Evolutionary conservation across 768 basidiomycete species (phyloP), one percentile per base, ranked within the genome.

Genomic region (Mrakia gelida): DNA sequence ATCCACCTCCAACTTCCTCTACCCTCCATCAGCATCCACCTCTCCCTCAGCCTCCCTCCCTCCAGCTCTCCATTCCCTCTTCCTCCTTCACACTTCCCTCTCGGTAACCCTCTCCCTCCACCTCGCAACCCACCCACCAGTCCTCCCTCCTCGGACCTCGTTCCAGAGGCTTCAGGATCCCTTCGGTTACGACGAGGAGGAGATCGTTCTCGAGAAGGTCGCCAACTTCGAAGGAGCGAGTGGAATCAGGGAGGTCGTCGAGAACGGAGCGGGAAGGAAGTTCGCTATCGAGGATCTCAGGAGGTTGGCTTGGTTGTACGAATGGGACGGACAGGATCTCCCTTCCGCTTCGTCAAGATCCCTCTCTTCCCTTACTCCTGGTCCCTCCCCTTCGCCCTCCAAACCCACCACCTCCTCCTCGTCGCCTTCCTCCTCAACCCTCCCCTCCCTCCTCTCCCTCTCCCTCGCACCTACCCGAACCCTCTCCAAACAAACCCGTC

Each of bases 391-490:
- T 15, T 52, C 63, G 1, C 63, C 67, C 32, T n/a, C 18, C 26
- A 68, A 5, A 28, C 28, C 38, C 38, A 38, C 3, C 38, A 38
- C 38, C 38, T 45, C 21, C 34, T 34, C 52, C n/a, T n/a, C 72
- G n/a, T 30, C 59, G 5, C 6, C 11, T 1, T 18, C 71, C 23
- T 28, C 71, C 30, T 26, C 41, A 23, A 26, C 63, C n/a, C 26
- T 45, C 0, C 63, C n/a, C 10, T 62, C 30, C 62, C 71, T 68
- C 38, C 71, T 78, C n/a, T 71, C 72, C 28, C 45, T 79, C 71
- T 62, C 71, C n/a, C 71, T 77, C 61, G n/a, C 67, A 11, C 78
- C 78, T 0, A 68, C 78, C 30, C 73, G 78, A 56, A 79, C 78
- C 6, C 78, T 79, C 41, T 41, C 73, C 3, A 49, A 54, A 10